Base-by-base conservation (phyloP, 1,139 yeast genomes). In the Lodderomyces orthopsilosis region DNA sequence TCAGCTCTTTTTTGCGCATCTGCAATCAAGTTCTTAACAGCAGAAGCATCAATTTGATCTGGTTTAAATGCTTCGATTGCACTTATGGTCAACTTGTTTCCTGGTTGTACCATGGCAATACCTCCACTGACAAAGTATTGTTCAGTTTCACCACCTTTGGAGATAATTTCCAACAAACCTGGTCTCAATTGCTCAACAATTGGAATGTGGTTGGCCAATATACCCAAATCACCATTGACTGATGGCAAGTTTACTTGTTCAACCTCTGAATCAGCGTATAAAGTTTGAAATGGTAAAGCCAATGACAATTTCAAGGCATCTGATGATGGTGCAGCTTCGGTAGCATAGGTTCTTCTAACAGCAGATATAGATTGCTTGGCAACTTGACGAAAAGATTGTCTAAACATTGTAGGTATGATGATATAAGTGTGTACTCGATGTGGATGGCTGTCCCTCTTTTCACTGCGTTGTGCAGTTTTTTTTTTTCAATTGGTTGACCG, bases 171-270 rank as follows among this genome's bases (percentile, higher is more conserved):
- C 58, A 93, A 86, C 51, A 94, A 79, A 68, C 99, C 99, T 58
- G 98, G 96, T 65, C 85, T 83, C 66, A 93, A 83, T 78, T 94
- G 96, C 74, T 94, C 98, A 54, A 93, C 91, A 62, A 88, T 84
- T 61, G 99, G 98, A 63, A 93, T 96, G 81, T 93, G 99, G 76
- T 89, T 85, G 60, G 98, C 97, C 65, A 93, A 77, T 55, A 93
- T 82, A 87, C 99, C 99, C 70, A 93, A 82, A 65, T 88, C 95
- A 66, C 99, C 99, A 55, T 95, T 85, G 62, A 87, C 79, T 51
- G 96, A 93, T 62, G 99, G 98, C 59, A 93, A 78, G 75, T 93
- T 93, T 57, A 94, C 98, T 77, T 93, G 99, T 56, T 86, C 82
- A 46, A 67, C 85, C 69, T 67, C 70, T 52, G 68, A 62, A 50